Conservation (phyloP, 768 basidiomycete genomes). For the Tricholoma matsutake region DNA sequence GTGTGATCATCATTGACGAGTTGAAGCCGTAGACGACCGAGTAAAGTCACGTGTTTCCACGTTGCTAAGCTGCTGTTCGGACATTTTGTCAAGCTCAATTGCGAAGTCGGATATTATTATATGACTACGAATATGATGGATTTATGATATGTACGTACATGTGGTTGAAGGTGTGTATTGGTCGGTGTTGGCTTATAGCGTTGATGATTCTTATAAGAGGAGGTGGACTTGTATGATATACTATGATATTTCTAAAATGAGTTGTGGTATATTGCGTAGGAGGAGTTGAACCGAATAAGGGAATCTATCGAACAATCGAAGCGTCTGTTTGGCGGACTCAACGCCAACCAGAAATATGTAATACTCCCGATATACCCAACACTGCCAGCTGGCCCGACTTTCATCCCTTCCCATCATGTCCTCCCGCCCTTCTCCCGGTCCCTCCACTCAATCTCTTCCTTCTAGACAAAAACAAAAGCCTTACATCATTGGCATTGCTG, state of each 20-base stretch:
- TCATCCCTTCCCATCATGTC: constrained; percentile 57
- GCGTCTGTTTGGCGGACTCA: constrained; percentile 23
- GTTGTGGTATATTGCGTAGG: constrained; percentile 11
- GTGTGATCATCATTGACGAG: no score
- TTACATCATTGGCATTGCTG: constrained; percentile 61
- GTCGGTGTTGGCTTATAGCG: no score
- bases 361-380: constrained; percentile 25
- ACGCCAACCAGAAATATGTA: constrained; percentile 29
- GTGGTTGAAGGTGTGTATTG: no score
- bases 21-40: constrained; percentile 1
- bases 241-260: constrained; percentile 3
- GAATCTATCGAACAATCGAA: constrained; percentile 37
- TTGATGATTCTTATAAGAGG: no score
- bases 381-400: constrained; percentile 37
- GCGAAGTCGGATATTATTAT: no score
- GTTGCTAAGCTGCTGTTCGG: neutral
- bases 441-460: constrained; percentile 27
- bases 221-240: no score
- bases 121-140: no score
- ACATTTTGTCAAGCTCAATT: no score
- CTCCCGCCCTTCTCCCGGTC: constrained; percentile 55
- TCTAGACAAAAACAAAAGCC: constrained; percentile 47
- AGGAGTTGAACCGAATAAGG: constrained; percentile 32
- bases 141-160: no score
- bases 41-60: neutral